Evolutionary conservation across 306 rosid species (phyloP).

Genomic region (Pachyrhizus erosus): DNA sequence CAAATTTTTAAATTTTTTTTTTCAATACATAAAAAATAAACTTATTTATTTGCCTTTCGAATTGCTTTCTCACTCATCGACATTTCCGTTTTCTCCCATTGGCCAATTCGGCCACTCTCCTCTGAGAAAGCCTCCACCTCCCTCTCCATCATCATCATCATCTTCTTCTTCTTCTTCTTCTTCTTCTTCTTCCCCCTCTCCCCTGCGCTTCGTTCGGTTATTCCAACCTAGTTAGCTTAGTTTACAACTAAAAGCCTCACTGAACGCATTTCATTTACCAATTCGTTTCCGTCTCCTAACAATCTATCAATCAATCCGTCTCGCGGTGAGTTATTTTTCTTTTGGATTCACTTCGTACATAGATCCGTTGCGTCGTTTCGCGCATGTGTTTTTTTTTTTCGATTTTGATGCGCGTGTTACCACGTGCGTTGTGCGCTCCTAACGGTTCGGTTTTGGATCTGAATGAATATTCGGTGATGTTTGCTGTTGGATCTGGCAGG

Average conservation of each 20-base stretch:
- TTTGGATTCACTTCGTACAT: conserved; percentile 27
- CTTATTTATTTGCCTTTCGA: conserved; percentile 47
- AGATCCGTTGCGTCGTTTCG: conserved; percentile 41
- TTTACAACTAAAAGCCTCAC: background rate
- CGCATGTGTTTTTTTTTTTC: background rate
- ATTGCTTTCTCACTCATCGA: conserved; percentile 46
- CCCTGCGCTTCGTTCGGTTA: conserved; percentile 43
- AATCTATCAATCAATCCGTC: conserved; percentile 43
- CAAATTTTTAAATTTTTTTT: background rate
- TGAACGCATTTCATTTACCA: conserved; percentile 3
- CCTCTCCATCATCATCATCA: background rate
- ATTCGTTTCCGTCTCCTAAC: conserved; percentile 26
- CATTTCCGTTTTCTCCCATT: conserved; percentile 50
- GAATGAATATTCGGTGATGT: conserved; percentile 36
- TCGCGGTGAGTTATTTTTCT: conserved; percentile 51
- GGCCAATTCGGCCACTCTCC: conserved; percentile 46
- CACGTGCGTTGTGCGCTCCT: background rate
- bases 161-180: background rate
- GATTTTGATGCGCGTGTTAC: background rate
- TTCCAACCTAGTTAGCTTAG: background rate
- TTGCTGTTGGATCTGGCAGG: conserved; percentile 47
- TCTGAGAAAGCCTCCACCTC: conserved; percentile 36
- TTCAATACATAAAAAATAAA: background rate
- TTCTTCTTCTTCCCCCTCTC: conserved; percentile 13
- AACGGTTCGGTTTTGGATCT: conserved; percentile 29